Base-by-base conservation (phyloP, 2,329 filamentous ascomycete species). In the Fusarium sp. region DNA sequence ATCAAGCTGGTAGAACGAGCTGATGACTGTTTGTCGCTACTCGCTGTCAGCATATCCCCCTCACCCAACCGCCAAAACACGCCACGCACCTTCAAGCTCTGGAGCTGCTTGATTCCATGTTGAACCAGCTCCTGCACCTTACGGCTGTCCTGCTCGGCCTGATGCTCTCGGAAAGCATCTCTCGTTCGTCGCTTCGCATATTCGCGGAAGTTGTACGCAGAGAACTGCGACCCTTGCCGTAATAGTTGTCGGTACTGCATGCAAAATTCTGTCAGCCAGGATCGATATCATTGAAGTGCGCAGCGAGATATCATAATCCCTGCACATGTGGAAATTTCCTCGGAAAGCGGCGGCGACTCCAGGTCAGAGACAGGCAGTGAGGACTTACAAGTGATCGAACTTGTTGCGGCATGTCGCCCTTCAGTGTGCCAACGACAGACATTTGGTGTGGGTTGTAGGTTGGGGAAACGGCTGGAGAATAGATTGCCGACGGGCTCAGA, bases 191-290 rank as follows among this genome's bases (percentile, higher is more conserved):
- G 91, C 81, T 91, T 92, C 55, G 96, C 94, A 81, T 99, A 99
- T 80, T 98, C 95, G 82, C 96, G 90, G 87, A 98, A 99, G 83
- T 98, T 99, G 85, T 98, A 99, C 73, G 92, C 89, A 67, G 94
- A 89, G 81, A 99, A 98, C 77, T 97, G 92, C 66, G 87, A 86
- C 67, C 94, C 90, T 80, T 96, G 92, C 74, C 94, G 92, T 76
- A 98, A 85, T 75, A 99, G 85, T 76, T 95, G 95, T 72, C 96
- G 94, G 82, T 97, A 98, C 94, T 97, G 69, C 17, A 51, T 9
- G 13, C 19, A 33, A 43, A 11, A 14, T n/a, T 31, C n/a, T 31
- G 39, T 75, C 44, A 75, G 73, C 58, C 17, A 34, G 57, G 40
- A n/a, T 22, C 5, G 19, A 57, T 36, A 42, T 38, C n/a, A 40